Percentiles rank a stretch among this genome's conserved stretches.
Evolutionary conservation across 2,329 filamentous ascomycete genomes (phyloP).

Genomic region (Cladosporium sp.): DNA sequence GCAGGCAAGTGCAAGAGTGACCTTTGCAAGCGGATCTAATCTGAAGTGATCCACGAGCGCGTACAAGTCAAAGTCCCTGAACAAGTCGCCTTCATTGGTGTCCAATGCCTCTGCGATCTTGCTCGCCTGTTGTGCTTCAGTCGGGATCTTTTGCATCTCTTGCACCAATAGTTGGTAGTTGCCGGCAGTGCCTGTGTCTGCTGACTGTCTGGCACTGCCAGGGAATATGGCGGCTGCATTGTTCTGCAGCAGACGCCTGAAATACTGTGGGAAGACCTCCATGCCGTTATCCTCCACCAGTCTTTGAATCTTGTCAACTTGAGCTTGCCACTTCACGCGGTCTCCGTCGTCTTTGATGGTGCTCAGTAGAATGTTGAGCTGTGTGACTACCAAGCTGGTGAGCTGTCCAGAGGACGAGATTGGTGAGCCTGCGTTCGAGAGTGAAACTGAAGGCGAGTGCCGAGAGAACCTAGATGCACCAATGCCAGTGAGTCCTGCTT

Average conservation of each 20-base stretch:
- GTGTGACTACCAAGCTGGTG: constrained; percentile 90
- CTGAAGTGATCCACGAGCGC: constrained; percentile 97
- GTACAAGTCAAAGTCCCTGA: constrained; percentile 93
- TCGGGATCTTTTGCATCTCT: constrained; percentile 84
- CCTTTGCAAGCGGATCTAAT: constrained; percentile 84
- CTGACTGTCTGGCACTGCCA: constrained; percentile 65
- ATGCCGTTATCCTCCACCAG: constrained; percentile 97
- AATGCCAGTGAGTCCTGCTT: constrained; percentile 55
- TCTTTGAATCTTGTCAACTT: constrained; percentile 90
- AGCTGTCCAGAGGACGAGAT: constrained; percentile 57
- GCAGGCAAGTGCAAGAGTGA: constrained; percentile 83
- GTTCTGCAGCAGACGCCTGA: constrained; percentile 85
- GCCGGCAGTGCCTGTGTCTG: constrained; percentile 63
- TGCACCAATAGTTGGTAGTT: constrained; percentile 80
- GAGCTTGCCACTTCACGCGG: constrained; percentile 86
- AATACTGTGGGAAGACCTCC: constrained; percentile 97
- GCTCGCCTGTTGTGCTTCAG: constrained; percentile 77
- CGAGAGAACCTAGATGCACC: constrained; percentile 58
- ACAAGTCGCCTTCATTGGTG: constrained; percentile 85
- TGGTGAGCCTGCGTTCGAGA: constrained; percentile 29
- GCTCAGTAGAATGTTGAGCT: constrained; percentile 91
- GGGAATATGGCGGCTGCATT: constrained; percentile 93
- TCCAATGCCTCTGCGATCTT: constrained; percentile 95
- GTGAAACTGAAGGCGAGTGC: constrained; percentile 61
- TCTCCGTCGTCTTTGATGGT: constrained; percentile 94